These are phyloP conservation scores for Grammothele lineata DNA, from an alignment of 768 basidiomycete genomes.

Conservation along the genomic window DNA sequence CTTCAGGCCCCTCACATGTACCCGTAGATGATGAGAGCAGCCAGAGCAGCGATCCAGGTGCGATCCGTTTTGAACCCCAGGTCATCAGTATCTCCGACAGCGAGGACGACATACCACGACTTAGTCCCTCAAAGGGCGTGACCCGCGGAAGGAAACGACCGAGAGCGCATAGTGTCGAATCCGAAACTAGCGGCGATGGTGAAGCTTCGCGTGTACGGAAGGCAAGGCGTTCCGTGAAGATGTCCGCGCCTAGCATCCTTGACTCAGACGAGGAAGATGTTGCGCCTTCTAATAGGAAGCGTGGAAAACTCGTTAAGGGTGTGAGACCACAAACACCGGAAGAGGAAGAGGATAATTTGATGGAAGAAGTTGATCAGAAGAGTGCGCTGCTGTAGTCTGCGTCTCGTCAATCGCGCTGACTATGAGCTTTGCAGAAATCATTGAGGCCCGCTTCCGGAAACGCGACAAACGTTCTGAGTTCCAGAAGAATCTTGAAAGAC, in stretches of 20 bases:
- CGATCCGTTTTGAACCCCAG: constrained; percentile 46
- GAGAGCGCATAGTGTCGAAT: constrained; percentile 18
- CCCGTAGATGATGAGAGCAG: constrained; percentile 18
- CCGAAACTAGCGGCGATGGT: not conserved
- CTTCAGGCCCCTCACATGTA: not conserved
- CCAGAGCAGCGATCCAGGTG: constrained; percentile 43
- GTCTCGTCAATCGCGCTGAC: no score
- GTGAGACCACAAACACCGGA: constrained; percentile 36
- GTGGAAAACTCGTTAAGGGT: constrained; percentile 41
- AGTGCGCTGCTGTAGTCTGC: constrained; percentile 31
- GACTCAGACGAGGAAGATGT: constrained; percentile 36
- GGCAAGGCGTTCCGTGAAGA: constrained; percentile 18
- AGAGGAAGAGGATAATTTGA: constrained; percentile 39
- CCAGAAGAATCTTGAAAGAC: constrained; percentile 58
- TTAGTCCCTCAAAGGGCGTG: constrained; percentile 8
- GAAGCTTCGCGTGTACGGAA: constrained; percentile 17
- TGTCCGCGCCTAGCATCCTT: constrained; percentile 5
- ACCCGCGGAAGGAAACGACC: constrained; percentile 14
- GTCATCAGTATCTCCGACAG: constrained; percentile 12
- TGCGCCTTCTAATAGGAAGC: constrained; percentile 24
- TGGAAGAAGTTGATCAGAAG: constrained; percentile 51
- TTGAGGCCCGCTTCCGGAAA: constrained; percentile 58
- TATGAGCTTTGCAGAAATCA: constrained; percentile 59
- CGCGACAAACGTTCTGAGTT: constrained; percentile 57
- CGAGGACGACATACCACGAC: no score